Evolutionary conservation across 2,329 filamentous ascomycete genomes (phyloP), one percentile per base, ranked within the genome.

Genomic region (Chrysoporthe puriensis): DNA sequence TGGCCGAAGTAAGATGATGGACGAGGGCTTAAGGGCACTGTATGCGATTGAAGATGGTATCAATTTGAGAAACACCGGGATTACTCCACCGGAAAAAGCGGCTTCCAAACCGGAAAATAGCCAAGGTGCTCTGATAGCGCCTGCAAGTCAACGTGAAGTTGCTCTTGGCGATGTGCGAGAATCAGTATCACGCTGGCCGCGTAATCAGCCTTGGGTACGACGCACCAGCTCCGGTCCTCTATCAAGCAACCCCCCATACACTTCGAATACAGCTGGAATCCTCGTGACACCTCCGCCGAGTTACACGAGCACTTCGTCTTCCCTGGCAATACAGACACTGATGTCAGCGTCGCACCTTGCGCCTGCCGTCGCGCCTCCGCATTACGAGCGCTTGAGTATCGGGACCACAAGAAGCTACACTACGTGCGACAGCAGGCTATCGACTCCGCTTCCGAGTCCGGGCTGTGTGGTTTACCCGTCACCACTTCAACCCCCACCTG

Each of bases 21-120:
- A 67, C 8, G 60, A 64, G 11, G 63, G 66, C 52, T 59, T 60
- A 61, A 61, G 44, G 34, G 66, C 66, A 11, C 61, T 60, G 5
- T 67, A 67, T 21, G 52, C 56, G 1, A n/a, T 36, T 13, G 66
- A 67, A 52, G 26, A 44, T 7, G 61, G 66, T 6, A 21, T 43
- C 61, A 42, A 46, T 46, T 14, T 16, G 13, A 13, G 18, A 46
- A 46, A 46, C 50, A n/a, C 40, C 11, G 18, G 40, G n/a, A 44
- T 21, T 18, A 44, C n/a, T 4, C 3, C 58, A 7, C n/a, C 6
- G 21, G 6, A 26, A n/a, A n/a, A n/a, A 54, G 50, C n/a, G n/a
- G 21, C 7, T 7, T 13, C 50, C 5, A 3, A 4, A 26, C 7
- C 50, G 6, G 44, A 7, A 11, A 21, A 54, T n/a, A 26, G 50